Percentiles rank a stretch among this genome's conserved stretches.
Conservation (phyloP, 768 basidiomycete species). For the Suillus tomentosus region DNA sequence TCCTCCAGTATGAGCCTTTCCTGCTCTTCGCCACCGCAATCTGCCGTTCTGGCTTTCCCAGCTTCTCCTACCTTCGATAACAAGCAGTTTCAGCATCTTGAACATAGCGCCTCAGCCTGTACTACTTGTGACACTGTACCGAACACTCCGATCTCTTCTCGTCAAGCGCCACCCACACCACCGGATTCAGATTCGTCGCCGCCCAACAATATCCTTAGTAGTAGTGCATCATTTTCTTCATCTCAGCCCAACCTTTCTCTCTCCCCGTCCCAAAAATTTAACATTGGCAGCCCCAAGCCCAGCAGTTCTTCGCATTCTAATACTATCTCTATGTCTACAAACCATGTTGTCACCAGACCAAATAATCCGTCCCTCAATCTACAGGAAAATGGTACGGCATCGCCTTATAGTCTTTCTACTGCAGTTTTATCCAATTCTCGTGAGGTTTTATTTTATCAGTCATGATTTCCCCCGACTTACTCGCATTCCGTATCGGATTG, state of each 20-base stretch:
- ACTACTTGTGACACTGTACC: constrained; percentile 12
- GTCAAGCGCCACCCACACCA: constrained; percentile 25
- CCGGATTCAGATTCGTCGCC: constrained; percentile 16
- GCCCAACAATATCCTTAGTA: constrained; percentile 15
- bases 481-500: not conserved
- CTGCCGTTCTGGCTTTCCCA: constrained; percentile 23
- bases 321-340: constrained; percentile 17
- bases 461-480: constrained; percentile 12
- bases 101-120: constrained; percentile 12
- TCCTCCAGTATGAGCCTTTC: constrained; percentile 30
- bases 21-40: constrained; percentile 28
- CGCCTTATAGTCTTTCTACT: constrained; percentile 10
- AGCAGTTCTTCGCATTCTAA: constrained; percentile 26
- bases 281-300: constrained; percentile 17
- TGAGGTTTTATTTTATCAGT: constrained; percentile 13
- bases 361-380: constrained; percentile 17
- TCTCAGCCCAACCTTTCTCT: constrained; percentile 27
- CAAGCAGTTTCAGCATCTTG: constrained; percentile 12
- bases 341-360: constrained; percentile 12
- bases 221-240: constrained; percentile 20
- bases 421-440: constrained; percentile 27
- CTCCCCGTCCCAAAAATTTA: constrained; percentile 18
- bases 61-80: constrained; percentile 13
- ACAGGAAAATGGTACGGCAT: constrained; percentile 19
- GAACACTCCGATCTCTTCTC: constrained; percentile 18